Conservation (phyloP, 768 basidiomycete species). For the Leucocoprinus birnbaumii region DNA sequence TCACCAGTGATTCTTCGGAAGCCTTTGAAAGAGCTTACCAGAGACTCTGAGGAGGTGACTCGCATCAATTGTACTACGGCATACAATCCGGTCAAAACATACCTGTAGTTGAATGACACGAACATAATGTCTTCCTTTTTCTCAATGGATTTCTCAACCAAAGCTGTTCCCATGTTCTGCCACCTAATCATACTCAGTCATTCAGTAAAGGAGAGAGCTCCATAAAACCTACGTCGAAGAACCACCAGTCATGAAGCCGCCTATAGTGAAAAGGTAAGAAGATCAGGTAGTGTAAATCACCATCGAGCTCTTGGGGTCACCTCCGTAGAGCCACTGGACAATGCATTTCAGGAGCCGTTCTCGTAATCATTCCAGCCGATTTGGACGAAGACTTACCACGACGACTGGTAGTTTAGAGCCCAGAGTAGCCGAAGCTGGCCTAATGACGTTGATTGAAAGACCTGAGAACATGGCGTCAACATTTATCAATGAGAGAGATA, state of each 20-base stretch:
- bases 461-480: conserved; percentile 23
- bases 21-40: background rate
- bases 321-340: too few species aligned
- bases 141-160: conserved; percentile 19
- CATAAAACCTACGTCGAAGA: conserved; percentile 17
- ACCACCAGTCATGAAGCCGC: conserved; percentile 29
- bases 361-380: too few species aligned
- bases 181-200: conserved; percentile 21
- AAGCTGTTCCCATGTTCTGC: background rate
- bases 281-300: background rate
- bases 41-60: conserved; percentile 20
- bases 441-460: conserved; percentile 50
- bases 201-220: background rate
- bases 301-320: too few species aligned
- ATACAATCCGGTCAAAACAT: background rate
- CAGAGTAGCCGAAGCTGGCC: conserved; percentile 33
- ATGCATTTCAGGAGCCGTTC: too few species aligned
- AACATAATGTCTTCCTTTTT: conserved; percentile 31
- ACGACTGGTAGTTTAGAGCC: conserved; percentile 48
- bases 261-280: conserved; percentile 12
- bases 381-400: conserved; percentile 34
- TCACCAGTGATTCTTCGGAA: background rate
- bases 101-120: conserved; percentile 38
- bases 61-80: background rate
- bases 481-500: background rate